Evolutionary conservation across 352 stramenopile genomes (phyloP).

Genomic region (Discostella stelligera): DNA sequence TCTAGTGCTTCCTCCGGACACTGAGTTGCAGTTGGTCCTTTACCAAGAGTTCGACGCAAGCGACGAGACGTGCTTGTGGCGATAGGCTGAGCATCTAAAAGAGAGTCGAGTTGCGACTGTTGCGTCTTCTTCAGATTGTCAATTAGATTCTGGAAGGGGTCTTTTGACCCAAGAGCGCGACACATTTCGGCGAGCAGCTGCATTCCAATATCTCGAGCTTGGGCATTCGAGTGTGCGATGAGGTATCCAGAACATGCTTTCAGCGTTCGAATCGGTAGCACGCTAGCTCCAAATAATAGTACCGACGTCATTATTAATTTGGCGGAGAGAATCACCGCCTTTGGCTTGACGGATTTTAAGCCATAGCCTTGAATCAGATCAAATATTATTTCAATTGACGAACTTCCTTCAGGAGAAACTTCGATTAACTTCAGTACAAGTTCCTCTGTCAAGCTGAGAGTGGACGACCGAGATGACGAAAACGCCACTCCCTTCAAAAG

Average conservation of each 20-base stretch:
- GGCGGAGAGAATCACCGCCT: constrained; percentile 68
- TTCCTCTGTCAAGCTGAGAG: constrained; percentile 50
- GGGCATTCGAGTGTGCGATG: constrained; percentile 73
- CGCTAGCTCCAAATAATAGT: constrained; percentile 65
- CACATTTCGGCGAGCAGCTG: constrained; percentile 81
- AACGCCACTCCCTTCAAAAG: constrained; percentile 78
- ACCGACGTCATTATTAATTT: constrained; percentile 66
- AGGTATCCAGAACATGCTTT: constrained; percentile 60
- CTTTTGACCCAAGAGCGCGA: constrained; percentile 72
- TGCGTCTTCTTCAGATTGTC: constrained; percentile 77
- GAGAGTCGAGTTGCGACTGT: constrained; percentile 67
- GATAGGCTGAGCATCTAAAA: constrained; percentile 59
- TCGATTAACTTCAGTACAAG: constrained; percentile 79
- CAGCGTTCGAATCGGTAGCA: constrained; percentile 64
- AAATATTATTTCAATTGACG: constrained; percentile 65
- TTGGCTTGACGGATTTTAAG: constrained; percentile 77
- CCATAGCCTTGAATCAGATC: constrained; percentile 70
- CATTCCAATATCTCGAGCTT: constrained; percentile 75
- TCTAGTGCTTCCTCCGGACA: constrained; percentile 60
- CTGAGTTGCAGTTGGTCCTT: constrained; percentile 14
- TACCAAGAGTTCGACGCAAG: constrained; percentile 52
- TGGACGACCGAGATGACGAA: constrained; percentile 66
- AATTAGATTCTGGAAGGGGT: constrained; percentile 63
- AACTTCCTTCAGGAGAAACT: constrained; percentile 57
- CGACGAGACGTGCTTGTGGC: constrained; percentile 38